phyloP scores from a whole-genome alignment of 352 stramenopile species.

The Sclerospora graminicola region DNA sequence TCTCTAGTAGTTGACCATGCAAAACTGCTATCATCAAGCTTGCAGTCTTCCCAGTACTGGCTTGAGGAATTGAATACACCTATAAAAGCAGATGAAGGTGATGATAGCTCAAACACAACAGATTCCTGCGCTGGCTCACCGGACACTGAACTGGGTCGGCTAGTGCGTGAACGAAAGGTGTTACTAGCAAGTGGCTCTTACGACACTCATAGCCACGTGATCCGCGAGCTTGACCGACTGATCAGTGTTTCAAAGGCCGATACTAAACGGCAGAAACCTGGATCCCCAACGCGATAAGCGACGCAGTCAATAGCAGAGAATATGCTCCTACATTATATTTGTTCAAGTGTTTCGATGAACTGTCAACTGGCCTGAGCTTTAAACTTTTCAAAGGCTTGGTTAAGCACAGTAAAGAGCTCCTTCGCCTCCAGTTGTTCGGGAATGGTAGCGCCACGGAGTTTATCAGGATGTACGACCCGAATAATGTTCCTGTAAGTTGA shows the following conservation, averaged over 20 bases:
- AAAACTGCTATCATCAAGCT: too few relatives aligned
- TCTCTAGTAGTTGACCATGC: too few relatives aligned
- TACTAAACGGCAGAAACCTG: conserved; percentile 6
- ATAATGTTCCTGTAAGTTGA: conserved; percentile 63
- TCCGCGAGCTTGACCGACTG: conserved; percentile 52
- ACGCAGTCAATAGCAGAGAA: neutral
- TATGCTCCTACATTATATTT: neutral
- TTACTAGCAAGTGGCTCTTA: conserved; percentile 55
- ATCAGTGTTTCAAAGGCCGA: conserved; percentile 28
- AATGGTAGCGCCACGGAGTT: conserved; percentile 65
- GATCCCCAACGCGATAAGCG: neutral
- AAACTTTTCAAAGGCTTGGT: conserved; percentile 83
- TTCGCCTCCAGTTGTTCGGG: conserved; percentile 77
- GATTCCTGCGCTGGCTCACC: neutral
- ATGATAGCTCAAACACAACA: neutral
- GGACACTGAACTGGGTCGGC: conserved; percentile 28
- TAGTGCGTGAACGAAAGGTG: conserved; percentile 42
- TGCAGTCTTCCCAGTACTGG: neutral
- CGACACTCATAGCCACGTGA: conserved; percentile 46
- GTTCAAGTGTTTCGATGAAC: too few relatives aligned
- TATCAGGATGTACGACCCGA: conserved; percentile 79
- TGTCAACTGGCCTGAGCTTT: conserved; percentile 25
- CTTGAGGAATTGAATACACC: too few relatives aligned
- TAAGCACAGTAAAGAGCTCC: conserved; percentile 81
- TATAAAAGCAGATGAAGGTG: neutral